Evolutionary conservation across 768 basidiomycete genomes (phyloP).

Genomic region (Trametes elegans): DNA sequence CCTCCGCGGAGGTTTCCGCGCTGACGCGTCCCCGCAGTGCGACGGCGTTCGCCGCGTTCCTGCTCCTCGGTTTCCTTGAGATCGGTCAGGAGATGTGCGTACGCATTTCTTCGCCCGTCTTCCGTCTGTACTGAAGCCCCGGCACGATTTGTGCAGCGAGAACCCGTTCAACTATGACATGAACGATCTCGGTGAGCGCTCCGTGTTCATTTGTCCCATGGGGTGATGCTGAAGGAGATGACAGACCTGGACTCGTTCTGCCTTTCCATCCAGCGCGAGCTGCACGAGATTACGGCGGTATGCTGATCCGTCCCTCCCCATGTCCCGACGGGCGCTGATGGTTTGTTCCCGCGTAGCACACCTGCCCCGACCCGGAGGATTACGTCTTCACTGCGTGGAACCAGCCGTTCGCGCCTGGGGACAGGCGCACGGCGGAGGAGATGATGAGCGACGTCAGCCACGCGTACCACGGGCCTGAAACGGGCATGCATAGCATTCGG

Average conservation of each 20-base stretch:
- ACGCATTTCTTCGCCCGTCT: not conserved
- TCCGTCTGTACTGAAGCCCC: not conserved
- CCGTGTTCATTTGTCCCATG: not conserved
- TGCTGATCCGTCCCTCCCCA: constrained; percentile 24
- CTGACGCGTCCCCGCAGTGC: constrained; percentile 30
- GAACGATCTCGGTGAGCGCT: constrained; percentile 56
- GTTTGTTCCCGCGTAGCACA: constrained; percentile 43
- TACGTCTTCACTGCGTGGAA: constrained; percentile 60
- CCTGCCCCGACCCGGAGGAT: constrained; percentile 46
- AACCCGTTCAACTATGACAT: constrained; percentile 68
- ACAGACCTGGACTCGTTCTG: constrained; percentile 68
- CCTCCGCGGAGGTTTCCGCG: not conserved
- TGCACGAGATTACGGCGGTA: constrained; percentile 72
- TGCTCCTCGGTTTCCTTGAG: constrained; percentile 65
- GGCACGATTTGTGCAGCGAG: constrained; percentile 42
- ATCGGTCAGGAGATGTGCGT: constrained; percentile 63
- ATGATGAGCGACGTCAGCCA: constrained; percentile 39
- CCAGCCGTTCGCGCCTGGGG: constrained; percentile 68
- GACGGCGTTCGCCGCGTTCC: constrained; percentile 61
- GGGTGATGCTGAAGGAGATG: not conserved
- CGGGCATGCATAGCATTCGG: constrained; percentile 30
- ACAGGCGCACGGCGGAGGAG: constrained; percentile 55
- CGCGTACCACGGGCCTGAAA: constrained; percentile 35
- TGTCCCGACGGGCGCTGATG: not conserved
- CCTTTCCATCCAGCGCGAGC: constrained; percentile 60